These are phyloP conservation scores for Aspergillus tubingensis DNA, from an alignment of 2,329 filamentous ascomycete genomes.

Conservation along the genomic window DNA sequence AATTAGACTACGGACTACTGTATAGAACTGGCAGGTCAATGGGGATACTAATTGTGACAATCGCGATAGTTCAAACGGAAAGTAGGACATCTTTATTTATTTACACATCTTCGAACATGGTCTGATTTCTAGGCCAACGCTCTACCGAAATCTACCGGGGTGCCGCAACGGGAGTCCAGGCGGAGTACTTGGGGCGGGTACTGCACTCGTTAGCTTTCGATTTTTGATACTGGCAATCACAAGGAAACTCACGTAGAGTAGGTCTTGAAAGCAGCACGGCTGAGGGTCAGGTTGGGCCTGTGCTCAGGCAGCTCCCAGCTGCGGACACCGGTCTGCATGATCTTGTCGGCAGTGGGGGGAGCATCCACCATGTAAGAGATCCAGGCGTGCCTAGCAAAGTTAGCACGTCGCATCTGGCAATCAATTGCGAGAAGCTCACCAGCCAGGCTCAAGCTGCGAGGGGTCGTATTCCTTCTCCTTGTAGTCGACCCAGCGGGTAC, in stretches of 20 bases:
- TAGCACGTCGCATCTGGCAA: background rate
- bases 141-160: constrained; percentile 31
- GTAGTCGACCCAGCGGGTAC: constrained; percentile 97
- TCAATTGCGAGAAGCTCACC: constrained; percentile 49
- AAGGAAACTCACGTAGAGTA: constrained; percentile 81
- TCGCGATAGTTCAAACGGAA: constrained; percentile 24
- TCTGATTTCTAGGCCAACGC: constrained; percentile 1
- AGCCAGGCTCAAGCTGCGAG: constrained; percentile 84
- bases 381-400: constrained; percentile 75
- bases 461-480: constrained; percentile 70
- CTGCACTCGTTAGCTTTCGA: constrained; percentile 18
- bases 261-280: constrained; percentile 80
- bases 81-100: constrained; percentile 36
- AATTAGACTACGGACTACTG: constrained; percentile 9
- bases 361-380: constrained; percentile 91
- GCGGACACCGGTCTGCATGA: constrained; percentile 67
- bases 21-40: constrained; percentile 8
- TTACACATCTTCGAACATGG: constrained; percentile 32
- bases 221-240: too few species aligned
- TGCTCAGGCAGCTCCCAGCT: constrained; percentile 76
- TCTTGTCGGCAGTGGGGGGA: constrained; percentile 73
- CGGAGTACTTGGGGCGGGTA: constrained; percentile 36
- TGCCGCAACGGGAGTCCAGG: constrained; percentile 40
- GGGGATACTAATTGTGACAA: constrained; percentile 14
- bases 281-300: constrained; percentile 73